Conservation (phyloP, 2,329 filamentous ascomycete genomes). For the Pyrenophora teres region DNA sequence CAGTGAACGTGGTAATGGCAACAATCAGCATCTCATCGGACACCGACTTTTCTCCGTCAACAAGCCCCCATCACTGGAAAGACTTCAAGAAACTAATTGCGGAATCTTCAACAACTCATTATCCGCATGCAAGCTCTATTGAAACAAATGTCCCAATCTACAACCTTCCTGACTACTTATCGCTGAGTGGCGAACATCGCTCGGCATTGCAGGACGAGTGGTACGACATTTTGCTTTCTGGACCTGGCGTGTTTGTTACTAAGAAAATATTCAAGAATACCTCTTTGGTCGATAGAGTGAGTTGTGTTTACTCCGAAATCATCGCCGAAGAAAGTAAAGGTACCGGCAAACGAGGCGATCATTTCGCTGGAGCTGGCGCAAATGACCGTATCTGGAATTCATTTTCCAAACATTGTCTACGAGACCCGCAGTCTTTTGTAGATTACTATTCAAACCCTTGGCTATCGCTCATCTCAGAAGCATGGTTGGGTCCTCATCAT, state of each 20-base stretch:
- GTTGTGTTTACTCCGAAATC: slow-evolving; percentile 25
- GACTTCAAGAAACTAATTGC: slow-evolving; percentile 54
- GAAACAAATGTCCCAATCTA: slow-evolving; percentile 63
- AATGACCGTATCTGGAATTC: slow-evolving; percentile 71
- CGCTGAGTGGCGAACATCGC: slow-evolving; percentile 36
- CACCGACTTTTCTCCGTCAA: slow-evolving; percentile 36
- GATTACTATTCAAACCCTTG: slow-evolving; percentile 66
- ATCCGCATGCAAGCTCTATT: slow-evolving; percentile 55
- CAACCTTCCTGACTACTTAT: slow-evolving; percentile 49
- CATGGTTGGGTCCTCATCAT: slow-evolving; percentile 66
- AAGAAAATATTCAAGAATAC: slow-evolving; percentile 45
- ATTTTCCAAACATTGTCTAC: slow-evolving; percentile 63
- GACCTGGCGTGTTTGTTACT: slow-evolving; percentile 65
- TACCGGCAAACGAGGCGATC: slow-evolving; percentile 58
- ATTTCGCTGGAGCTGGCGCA: slow-evolving; percentile 61
- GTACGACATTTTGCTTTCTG: slow-evolving; percentile 61
- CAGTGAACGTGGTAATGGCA: slow-evolving; percentile 4
- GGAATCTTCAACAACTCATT: slow-evolving; percentile 46
- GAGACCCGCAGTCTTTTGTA: slow-evolving; percentile 59
- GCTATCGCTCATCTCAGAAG: slow-evolving; percentile 57
- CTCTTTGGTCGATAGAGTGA: slow-evolving; percentile 36
- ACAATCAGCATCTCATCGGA: slow-evolving; percentile 16
- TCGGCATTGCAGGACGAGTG: slow-evolving; percentile 63
- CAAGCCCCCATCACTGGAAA: slow-evolving; percentile 47
- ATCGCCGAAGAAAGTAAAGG: slow-evolving; percentile 57